Evolutionary conservation across 495 filamentous ascomycete species (phyloP), one percentile per base, ranked within the genome.

Genomic region (Penicillium paradoxum): DNA sequence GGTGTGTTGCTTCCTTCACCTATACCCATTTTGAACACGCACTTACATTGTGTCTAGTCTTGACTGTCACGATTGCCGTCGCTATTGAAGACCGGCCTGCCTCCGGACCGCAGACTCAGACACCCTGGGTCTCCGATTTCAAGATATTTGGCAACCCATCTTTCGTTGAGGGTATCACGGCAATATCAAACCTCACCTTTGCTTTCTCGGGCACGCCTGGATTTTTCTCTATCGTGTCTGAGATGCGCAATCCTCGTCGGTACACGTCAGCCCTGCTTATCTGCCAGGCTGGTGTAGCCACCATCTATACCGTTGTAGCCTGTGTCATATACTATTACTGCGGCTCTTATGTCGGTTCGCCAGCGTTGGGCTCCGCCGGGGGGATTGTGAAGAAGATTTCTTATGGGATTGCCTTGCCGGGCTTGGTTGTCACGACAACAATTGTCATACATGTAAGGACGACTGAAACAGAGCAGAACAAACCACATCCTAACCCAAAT

Each of bases 331-430:
- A 90, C 70, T 73, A 69, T 57, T 91, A 79, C 67, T 83, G 83
- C 17, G 88, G 88, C 8, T 67, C 63, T 3, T 73, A 75, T 18
- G 87, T 91, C 41, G 56, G 69, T 9, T 83, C 82, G 0, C 88
- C 88, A 1, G 86, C 86, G 2, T 77, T 91, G 0, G 76, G 84
- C 10, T 84, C 84, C 0, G 82, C 83, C 10, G 77, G 80, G n/a
- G 63, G 62, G 1, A 22, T 76, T 0, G 62, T 92, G 3, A 79
- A 83, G 56, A 88, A 85, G 62, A 60, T 90, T 36, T 79, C 81
- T 5, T 92, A 85, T 59, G 87, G 85, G 7, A 67, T 91, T 49
- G 87, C 85, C 8, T 58, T 87, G 4, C 88, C 87, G 17, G 84
- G 62, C 8, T 24, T 68, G 25, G 33, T 67, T 9, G 64, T 65